Percentiles rank a stretch among this genome's conserved stretches.
Evolutionary conservation across 2,329 filamentous ascomycete species (phyloP).

Genomic region (Nemania sp.): DNA sequence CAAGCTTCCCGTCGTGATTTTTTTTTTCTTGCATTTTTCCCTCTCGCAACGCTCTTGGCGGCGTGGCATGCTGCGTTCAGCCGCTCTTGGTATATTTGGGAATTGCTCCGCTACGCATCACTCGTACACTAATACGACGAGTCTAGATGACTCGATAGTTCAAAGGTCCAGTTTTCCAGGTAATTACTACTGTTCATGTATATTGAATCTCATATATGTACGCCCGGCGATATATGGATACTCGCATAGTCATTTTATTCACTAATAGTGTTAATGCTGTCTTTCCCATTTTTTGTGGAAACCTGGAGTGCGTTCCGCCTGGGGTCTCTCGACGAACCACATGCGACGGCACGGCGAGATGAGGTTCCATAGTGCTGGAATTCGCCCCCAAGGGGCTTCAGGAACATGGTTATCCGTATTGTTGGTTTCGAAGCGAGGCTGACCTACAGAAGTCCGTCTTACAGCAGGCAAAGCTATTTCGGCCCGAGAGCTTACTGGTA

Average conservation of each 20-base stretch:
- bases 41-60: slow-evolving; percentile 24
- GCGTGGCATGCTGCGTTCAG: slow-evolving; percentile 24
- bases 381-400: not conserved
- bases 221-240: not conserved
- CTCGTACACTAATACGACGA: slow-evolving; percentile 13
- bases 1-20: slow-evolving; percentile 3
- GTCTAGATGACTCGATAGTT: slow-evolving; percentile 23
- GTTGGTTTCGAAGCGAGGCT: slow-evolving; percentile 10
- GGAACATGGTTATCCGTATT: slow-evolving; percentile 22
- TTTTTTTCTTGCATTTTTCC: slow-evolving; percentile 4
- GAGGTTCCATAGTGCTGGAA: slow-evolving; percentile 30
- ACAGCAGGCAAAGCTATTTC: slow-evolving; percentile 16
- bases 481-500: slow-evolving; percentile 32
- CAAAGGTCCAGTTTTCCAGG: not conserved
- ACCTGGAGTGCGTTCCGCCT: not conserved
- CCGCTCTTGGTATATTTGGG: slow-evolving; percentile 5
- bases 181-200: not conserved
- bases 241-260: not conserved
- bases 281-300: not conserved
- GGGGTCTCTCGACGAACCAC: slow-evolving; percentile 13
- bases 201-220: not conserved
- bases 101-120: slow-evolving; percentile 12
- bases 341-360: slow-evolving; percentile 16
- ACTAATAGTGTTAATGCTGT: not conserved
- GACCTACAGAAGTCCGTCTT: slow-evolving; percentile 12